Base-by-base conservation (phyloP, 306 rosid genomes). In the Cicer cuneatum region DNA sequence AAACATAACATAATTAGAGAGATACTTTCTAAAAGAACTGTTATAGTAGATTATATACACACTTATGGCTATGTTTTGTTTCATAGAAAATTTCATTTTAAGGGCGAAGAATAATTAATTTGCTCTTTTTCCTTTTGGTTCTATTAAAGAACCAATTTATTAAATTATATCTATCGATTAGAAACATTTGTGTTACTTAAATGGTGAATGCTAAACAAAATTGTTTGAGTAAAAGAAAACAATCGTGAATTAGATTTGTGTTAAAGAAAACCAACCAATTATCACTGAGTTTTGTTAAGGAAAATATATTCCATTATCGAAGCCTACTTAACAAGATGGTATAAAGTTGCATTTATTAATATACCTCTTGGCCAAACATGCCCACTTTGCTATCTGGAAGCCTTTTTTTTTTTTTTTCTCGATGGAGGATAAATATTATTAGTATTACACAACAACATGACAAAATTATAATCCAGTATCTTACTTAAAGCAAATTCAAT, bases 221-320 rank as follows among this genome's bases (percentile, higher is more conserved):
- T 5, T 29, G 15, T 9, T 38, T 16, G 1, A 58, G 9, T n/a
- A 60, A 48, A 2, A 41, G 6, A 66, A 66, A 24, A 7, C 12
- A 24, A 72, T 12, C 12, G 15, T 16, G 69, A 63, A 16, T 58
- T 7, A 58, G 10, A 72, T 66, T 72, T 45, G 56, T 19, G 11
- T 45, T 21, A 71, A 78, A 71, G 43, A 35, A 16, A 71, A 53
- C 61, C 63, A 72, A 57, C 74, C 69, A 73, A 38, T 16, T 54
- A 66, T 72, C 40, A 29, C 12, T 18, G n/a, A 37, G 41, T 38
- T 57, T 66, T 49, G 15, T 37, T 59, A 33, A 38, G n/a, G 56
- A 8, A 66, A 71, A 79, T 29, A 49, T 41, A 42, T 40, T 77
- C 42, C 29, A 4, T 54, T 42, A 57, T 58, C 9, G 69, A 57